Evolutionary conservation across 148 eudicot species (phyloP).

Genomic region (Hydrangea macrophylla): DNA sequence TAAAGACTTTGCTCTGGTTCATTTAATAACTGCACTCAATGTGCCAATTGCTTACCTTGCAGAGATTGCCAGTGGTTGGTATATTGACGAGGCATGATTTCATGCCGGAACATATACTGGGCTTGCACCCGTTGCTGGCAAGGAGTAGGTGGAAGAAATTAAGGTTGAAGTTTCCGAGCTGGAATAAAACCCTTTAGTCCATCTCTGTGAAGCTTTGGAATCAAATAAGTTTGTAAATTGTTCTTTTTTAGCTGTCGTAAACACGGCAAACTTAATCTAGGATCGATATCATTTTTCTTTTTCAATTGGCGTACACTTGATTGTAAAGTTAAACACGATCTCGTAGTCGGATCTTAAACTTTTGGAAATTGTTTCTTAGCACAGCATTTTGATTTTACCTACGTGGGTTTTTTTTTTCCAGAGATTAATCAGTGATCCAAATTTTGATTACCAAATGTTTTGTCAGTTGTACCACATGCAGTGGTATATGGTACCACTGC

Average conservation of each 20-base stretch:
- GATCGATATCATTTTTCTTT: not conserved
- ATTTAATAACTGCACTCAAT: slow-evolving; percentile 3
- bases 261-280: not conserved
- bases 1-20: not conserved
- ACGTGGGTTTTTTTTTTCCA: too few species aligned
- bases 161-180: slow-evolving; percentile 39
- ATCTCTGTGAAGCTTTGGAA: not conserved
- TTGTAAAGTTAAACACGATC: too few species aligned
- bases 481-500: too few species aligned
- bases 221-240: not conserved
- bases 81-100: slow-evolving; percentile 95
- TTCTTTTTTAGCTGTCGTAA: not conserved
- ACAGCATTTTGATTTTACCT: too few species aligned
- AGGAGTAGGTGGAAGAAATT: slow-evolving; percentile 60
- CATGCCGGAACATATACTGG: slow-evolving; percentile 80
- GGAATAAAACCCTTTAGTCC: slow-evolving; percentile 28
- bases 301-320: too few species aligned
- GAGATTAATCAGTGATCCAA: too few species aligned
- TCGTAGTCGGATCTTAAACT: too few species aligned
- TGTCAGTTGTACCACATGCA: too few species aligned
- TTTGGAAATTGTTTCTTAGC: too few species aligned
- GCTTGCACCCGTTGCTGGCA: slow-evolving; percentile 55
- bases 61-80: slow-evolving; percentile 84
- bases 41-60: slow-evolving; percentile 28
- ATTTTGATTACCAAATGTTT: too few species aligned